Conservation (phyloP, 1,139 yeast genomes). For the Taphrina communis region DNA sequence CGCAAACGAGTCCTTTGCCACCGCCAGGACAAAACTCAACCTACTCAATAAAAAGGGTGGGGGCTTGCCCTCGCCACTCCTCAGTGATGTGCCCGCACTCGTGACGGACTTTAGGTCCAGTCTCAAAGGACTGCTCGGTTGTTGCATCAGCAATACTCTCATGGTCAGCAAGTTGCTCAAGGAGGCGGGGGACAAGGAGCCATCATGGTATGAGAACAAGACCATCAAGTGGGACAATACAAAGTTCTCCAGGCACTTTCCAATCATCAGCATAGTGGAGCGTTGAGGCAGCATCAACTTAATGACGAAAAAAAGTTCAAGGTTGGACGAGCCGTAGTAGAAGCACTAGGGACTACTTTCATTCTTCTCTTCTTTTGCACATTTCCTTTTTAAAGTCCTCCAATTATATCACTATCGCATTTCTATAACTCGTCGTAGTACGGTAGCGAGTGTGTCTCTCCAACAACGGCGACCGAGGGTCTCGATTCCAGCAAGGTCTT, state of each 20-base stretch:
- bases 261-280: slow-evolving; percentile 17
- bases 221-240: neutral
- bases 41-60: slow-evolving; percentile 6
- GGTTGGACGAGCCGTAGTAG: neutral
- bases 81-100: slow-evolving; percentile 19
- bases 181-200: neutral
- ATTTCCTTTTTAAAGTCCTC: neutral
- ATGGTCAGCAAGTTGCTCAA: slow-evolving; percentile 12
- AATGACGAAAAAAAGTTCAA: neutral
- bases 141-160: slow-evolving; percentile 23
- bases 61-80: neutral
- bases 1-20: neutral
- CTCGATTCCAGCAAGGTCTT: slow-evolving; percentile 63
- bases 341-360: neutral
- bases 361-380: slow-evolving; percentile 1
- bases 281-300: neutral
- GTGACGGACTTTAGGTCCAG: slow-evolving; percentile 1
- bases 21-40: slow-evolving; percentile 11
- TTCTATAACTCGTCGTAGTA: slow-evolving; percentile 75
- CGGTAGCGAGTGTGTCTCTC: slow-evolving; percentile 87
- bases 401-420: neutral
- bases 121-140: slow-evolving; percentile 12
- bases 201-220: slow-evolving; percentile 1
- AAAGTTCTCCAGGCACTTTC: slow-evolving; percentile 19
- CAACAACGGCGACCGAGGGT: slow-evolving; percentile 87